phyloP scores from a whole-genome alignment of 1,284 basidiomycete species.

The Jaminaea rosea region DNA sequence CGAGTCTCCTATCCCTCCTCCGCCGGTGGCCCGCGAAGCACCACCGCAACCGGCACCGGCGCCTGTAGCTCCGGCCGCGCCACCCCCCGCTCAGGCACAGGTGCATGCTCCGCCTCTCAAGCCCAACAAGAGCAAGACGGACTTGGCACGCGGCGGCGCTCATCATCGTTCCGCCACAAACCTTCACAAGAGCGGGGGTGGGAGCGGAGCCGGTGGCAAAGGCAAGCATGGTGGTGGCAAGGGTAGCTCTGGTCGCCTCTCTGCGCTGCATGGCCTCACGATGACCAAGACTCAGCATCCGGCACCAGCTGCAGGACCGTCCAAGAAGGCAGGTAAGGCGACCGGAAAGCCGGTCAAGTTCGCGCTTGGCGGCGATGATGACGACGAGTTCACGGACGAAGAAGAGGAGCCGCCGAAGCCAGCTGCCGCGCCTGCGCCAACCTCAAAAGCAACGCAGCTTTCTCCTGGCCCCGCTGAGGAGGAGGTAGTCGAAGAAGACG shows the following conservation, averaged over 20 bases:
- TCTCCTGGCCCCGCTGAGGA: slow-evolving; percentile 6
- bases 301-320: neutral
- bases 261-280: slow-evolving; percentile 16
- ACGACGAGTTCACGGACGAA: slow-evolving; percentile 21
- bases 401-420: slow-evolving; percentile 9
- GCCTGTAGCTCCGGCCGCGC: neutral
- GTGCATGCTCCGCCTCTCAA: neutral
- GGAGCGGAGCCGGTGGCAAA: no score
- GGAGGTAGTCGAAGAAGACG: slow-evolving; percentile 10
- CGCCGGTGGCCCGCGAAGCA: neutral
- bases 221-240: neutral
- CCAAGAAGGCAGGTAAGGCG: slow-evolving; percentile 9
- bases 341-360: slow-evolving; percentile 22
- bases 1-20: neutral
- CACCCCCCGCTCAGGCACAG: neutral
- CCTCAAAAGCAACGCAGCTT: neutral
- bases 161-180: slow-evolving; percentile 21
- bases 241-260: slow-evolving; percentile 10
- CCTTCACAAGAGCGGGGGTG: slow-evolving; percentile 24
- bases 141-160: slow-evolving; percentile 8
- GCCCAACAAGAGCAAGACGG: neutral
- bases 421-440: neutral
- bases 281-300: slow-evolving; percentile 21
- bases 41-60: neutral
- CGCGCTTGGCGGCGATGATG: slow-evolving; percentile 39